phyloP scores from a whole-genome alignment of 2,329 filamentous ascomycete species.

The Ilyonectria mors-panacis region DNA sequence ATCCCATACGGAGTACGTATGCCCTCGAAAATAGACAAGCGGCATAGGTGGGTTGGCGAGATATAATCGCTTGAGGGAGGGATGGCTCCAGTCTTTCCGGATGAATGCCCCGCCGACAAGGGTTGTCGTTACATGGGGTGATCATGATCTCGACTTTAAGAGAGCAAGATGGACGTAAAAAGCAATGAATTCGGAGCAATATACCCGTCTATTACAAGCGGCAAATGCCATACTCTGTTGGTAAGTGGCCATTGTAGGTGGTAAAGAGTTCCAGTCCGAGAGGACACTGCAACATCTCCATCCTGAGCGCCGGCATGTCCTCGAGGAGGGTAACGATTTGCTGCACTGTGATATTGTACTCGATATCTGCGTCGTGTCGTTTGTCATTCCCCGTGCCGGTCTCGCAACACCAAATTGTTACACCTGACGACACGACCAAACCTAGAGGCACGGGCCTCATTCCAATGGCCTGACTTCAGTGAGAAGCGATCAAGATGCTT shows the following conservation, averaged over 20 bases:
- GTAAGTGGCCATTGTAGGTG: not conserved
- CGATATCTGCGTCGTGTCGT: no score
- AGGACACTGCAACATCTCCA: not conserved
- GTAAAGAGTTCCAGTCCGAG: not conserved
- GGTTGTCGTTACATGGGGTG: constrained; percentile 3
- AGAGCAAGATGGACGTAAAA: not conserved
- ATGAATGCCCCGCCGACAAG: not conserved
- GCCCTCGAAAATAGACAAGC: not conserved
- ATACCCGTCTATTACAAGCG: not conserved
- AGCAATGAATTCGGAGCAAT: not conserved
- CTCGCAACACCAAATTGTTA: not conserved
- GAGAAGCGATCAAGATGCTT: not conserved
- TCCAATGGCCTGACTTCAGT: not conserved
- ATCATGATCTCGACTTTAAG: not conserved
- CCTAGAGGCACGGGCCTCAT: not conserved
- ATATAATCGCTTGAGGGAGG: not conserved
- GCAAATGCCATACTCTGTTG: not conserved
- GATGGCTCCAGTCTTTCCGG: not conserved
- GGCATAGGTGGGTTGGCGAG: not conserved
- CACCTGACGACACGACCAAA: not conserved
- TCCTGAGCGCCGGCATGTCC: not conserved
- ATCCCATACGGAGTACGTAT: not conserved
- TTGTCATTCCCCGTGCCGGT: not conserved
- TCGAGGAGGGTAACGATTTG: not conserved
- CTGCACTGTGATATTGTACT: not conserved